Percentiles rank a stretch among this genome's conserved stretches.
phyloP scores from a whole-genome alignment of 2,329 filamentous ascomycete genomes.

The Hymenoscyphus scutula region DNA sequence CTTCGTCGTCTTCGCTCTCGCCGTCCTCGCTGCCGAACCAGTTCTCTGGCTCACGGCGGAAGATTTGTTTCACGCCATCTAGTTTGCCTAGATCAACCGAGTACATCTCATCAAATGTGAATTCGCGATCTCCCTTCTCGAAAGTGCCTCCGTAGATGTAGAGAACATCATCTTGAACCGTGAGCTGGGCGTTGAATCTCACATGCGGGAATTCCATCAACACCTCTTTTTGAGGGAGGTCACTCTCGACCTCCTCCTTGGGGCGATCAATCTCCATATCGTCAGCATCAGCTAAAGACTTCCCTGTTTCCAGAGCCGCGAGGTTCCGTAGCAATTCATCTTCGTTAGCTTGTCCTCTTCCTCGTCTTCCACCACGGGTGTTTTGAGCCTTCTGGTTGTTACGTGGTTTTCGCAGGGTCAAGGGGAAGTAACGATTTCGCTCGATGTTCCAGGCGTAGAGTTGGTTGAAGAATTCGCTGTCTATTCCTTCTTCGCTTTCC shows the following conservation, averaged over 20 bases:
- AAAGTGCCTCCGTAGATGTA: constrained; percentile 96
- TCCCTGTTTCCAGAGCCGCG: constrained; percentile 77
- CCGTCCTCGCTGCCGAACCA: constrained; percentile 72
- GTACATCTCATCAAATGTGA: constrained; percentile 93
- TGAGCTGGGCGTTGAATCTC: constrained; percentile 86
- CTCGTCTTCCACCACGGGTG: constrained; percentile 60
- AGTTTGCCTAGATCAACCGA: constrained; percentile 91
- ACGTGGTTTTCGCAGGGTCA: constrained; percentile 73
- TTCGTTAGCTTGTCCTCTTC: constrained; percentile 84
- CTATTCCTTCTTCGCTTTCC: constrained; percentile 88
- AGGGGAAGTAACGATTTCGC: constrained; percentile 88
- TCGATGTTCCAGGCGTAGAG: constrained; percentile 94
- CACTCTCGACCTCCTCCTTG: constrained; percentile 52
- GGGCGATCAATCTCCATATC: constrained; percentile 49
- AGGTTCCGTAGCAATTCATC: constrained; percentile 86
- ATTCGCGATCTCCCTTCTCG: constrained; percentile 92
- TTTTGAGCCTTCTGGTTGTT: constrained; percentile 58
- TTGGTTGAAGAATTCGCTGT: constrained; percentile 94
- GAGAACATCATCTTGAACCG: constrained; percentile 87
- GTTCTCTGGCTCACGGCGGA: constrained; percentile 78
- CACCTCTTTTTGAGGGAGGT: constrained; percentile 59
- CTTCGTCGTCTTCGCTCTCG: constrained; percentile 53
- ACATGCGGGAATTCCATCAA: constrained; percentile 83
- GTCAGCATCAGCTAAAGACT: constrained; percentile 54
- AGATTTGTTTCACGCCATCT: constrained; percentile 90